phyloP scores from a whole-genome alignment of 768 basidiomycete species.

The Agrocybe chaxingu region DNA sequence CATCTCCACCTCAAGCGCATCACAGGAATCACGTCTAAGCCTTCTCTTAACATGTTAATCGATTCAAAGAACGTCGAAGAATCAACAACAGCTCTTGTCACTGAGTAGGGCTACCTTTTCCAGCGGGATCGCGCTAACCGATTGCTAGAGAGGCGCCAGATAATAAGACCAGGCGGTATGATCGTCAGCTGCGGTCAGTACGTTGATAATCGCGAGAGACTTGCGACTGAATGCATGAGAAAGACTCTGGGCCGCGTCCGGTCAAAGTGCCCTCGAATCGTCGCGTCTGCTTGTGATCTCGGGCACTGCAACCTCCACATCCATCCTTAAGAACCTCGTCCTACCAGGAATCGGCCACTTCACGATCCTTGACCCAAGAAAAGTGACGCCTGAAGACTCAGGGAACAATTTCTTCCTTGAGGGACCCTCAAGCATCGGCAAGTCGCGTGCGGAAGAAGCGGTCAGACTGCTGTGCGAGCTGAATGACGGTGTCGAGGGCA shows the following conservation, averaged over 20 bases:
- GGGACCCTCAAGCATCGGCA: conserved; percentile 71
- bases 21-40: neutral
- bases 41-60: neutral
- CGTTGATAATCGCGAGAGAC: neutral
- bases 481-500: conserved; percentile 81
- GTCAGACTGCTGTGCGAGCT: conserved; percentile 78
- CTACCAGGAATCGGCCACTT: conserved; percentile 96
- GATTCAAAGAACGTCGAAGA: conserved; percentile 21
- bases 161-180: conserved; percentile 86
- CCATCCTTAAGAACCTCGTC: conserved; percentile 93
- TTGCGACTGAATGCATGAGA: neutral
- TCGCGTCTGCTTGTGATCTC: conserved; percentile 80
- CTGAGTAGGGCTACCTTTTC: conserved; percentile 20
- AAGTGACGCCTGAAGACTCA: conserved; percentile 70
- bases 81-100: conserved; percentile 23
- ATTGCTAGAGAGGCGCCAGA: conserved; percentile 63
- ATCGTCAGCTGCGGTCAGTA: conserved; percentile 85
- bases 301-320: conserved; percentile 79
- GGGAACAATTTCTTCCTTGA: conserved; percentile 97
- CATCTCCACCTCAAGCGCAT: neutral
- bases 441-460: conserved; percentile 74
- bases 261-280: conserved; percentile 85
- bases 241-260: conserved; percentile 91
- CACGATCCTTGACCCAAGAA: conserved; percentile 74
- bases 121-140: conserved; percentile 2